Percentiles rank a stretch among this genome's conserved stretches.
These are phyloP conservation scores for Suhomyces pyralidae DNA, from an alignment of 805 yeast genomes.

Conservation along the genomic window DNA sequence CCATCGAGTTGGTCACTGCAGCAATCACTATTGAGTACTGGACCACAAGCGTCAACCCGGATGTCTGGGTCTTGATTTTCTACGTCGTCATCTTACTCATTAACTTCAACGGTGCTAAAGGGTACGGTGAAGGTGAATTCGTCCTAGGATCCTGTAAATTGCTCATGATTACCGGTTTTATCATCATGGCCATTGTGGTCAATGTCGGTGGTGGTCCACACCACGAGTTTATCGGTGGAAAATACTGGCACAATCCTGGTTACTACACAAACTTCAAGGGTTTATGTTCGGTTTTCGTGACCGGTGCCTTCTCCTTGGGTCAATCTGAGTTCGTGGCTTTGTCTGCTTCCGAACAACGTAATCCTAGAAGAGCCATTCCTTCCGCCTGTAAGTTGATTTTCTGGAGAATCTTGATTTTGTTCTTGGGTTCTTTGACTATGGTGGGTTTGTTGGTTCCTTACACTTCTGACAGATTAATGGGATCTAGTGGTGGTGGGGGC, in stretches of 20 bases:
- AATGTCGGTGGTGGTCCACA: slow-evolving; percentile 32
- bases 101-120: slow-evolving; percentile 46
- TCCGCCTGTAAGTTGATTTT: slow-evolving; percentile 41
- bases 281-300: slow-evolving; percentile 36
- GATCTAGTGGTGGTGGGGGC: slow-evolving; percentile 22
- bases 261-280: slow-evolving; percentile 39
- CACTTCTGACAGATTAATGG: slow-evolving; percentile 23
- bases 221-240: slow-evolving; percentile 37
- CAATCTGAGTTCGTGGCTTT: slow-evolving; percentile 41
- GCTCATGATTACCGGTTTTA: slow-evolving; percentile 37
- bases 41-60: slow-evolving; percentile 50
- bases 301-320: slow-evolving; percentile 41
- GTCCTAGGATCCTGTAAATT: slow-evolving; percentile 36
- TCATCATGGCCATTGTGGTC: slow-evolving; percentile 39
- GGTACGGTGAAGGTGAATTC: slow-evolving; percentile 46
- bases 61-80: slow-evolving; percentile 55
- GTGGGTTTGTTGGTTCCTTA: slow-evolving; percentile 29
- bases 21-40: slow-evolving; percentile 60
- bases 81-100: slow-evolving; percentile 43
- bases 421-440: slow-evolving; percentile 38
- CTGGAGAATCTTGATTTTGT: slow-evolving; percentile 36
- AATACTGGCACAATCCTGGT: slow-evolving; percentile 41
- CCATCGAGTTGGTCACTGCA: slow-evolving; percentile 64
- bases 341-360: slow-evolving; percentile 36
- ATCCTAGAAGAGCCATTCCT: slow-evolving; percentile 40